Conservation (phyloP, 2,329 filamentous ascomycete species). For the Pezicula carpinea region DNA sequence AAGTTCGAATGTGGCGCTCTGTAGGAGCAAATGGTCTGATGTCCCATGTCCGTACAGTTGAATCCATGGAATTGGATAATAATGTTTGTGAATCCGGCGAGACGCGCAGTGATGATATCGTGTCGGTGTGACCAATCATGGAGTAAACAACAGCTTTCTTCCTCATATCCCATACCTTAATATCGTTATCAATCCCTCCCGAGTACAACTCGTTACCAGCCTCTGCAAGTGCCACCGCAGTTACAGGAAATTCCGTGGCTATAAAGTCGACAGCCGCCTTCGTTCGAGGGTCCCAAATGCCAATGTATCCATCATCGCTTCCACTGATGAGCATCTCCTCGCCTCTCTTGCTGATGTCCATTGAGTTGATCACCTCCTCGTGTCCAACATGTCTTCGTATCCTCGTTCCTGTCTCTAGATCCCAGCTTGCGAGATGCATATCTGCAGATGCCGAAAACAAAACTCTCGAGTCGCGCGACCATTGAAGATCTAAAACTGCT, state of each 20-base stretch:
- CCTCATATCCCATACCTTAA: conserved; percentile 93
- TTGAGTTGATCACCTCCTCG: conserved; percentile 89
- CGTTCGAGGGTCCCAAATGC: conserved; percentile 90
- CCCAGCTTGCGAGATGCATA: conserved; percentile 91
- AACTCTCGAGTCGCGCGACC: conserved; percentile 90
- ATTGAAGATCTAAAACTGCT: conserved; percentile 87
- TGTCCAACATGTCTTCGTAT: conserved; percentile 91
- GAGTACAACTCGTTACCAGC: conserved; percentile 94
- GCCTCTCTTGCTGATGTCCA: conserved; percentile 84
- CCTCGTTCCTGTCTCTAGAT: conserved; percentile 83
- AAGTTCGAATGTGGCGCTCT: conserved; percentile 79
- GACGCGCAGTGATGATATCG: conserved; percentile 83
- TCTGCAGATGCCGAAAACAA: conserved; percentile 93
- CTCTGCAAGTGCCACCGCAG: conserved; percentile 84
- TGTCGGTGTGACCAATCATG: conserved; percentile 86
- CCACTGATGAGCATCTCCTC: conserved; percentile 88
- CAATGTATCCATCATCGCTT: conserved; percentile 89
- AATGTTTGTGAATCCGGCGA: conserved; percentile 90
- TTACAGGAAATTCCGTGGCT: conserved; percentile 87
- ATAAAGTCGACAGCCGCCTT: conserved; percentile 87
- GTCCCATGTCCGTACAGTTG: conserved; percentile 92
- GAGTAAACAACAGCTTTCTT: conserved; percentile 87
- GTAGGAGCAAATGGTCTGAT: conserved; percentile 89
- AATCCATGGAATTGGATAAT: conserved; percentile 89
- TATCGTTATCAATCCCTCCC: conserved; percentile 94